Conservation (phyloP, 2,329 filamentous ascomycete species). For the Colletotrichum sojae region DNA sequence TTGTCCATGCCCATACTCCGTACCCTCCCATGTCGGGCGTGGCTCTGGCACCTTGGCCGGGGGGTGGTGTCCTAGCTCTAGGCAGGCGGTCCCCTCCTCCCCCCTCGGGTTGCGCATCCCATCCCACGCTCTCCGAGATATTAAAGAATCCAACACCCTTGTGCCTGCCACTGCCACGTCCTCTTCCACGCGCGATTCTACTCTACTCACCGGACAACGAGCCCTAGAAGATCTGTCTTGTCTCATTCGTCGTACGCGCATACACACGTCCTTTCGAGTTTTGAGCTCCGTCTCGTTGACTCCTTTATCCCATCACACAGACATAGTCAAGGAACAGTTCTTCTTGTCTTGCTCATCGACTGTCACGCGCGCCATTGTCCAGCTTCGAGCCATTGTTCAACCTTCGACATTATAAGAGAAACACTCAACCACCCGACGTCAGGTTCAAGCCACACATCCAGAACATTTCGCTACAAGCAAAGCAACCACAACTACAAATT, state of each 20-base stretch:
- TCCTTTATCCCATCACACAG: slow-evolving; percentile 10
- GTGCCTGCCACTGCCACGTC: slow-evolving; percentile 15
- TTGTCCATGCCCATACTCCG: background rate
- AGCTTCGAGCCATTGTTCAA: slow-evolving; percentile 16
- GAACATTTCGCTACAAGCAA: background rate
- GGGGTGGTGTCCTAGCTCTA: slow-evolving; percentile 9
- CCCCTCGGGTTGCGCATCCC: background rate
- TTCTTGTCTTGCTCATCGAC: background rate
- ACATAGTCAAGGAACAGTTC: slow-evolving; percentile 5
- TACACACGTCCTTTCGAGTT: slow-evolving; percentile 14
- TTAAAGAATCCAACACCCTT: slow-evolving; percentile 35
- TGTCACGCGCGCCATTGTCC: slow-evolving; percentile 5
- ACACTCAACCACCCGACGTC: background rate
- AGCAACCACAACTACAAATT: no score
- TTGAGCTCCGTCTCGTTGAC: background rate
- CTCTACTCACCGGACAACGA: slow-evolving; percentile 37
- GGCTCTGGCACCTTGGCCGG: background rate
- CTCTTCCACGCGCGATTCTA: slow-evolving; percentile 10
- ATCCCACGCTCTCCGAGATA: slow-evolving; percentile 21
- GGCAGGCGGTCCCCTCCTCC: slow-evolving; percentile 7
- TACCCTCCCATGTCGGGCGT: slow-evolving; percentile 12
- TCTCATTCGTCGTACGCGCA: slow-evolving; percentile 36
- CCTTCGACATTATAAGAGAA: slow-evolving; percentile 7
- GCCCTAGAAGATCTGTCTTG: slow-evolving; percentile 3
- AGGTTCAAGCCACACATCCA: background rate